Evolutionary conservation across 202 grass and related monocot genomes (phyloP), one percentile per base, ranked within the genome.

Genomic region (Cymbopogon flexuosus): DNA sequence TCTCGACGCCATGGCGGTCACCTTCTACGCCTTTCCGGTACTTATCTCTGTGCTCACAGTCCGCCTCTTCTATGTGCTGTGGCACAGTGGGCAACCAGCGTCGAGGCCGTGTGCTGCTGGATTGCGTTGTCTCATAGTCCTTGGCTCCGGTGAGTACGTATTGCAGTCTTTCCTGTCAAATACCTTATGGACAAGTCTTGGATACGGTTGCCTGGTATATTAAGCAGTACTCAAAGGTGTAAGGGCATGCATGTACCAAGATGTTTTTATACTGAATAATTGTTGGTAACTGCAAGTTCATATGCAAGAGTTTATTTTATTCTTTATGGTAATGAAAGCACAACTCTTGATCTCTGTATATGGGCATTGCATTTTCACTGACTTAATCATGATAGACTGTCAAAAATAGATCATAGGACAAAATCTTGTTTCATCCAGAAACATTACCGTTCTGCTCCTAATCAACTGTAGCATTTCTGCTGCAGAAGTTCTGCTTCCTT

Each of bases 131-230:
- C 85, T 97, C 78, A 79, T 94, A 66, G 68, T 94, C 49, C 91
- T 97, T 9, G 94, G 91, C 4, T 97, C 94, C 18, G 87, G 94
- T 97, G 70, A 84, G 85, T 35, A 27, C 49, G 8, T 62, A 72
- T 34, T 69, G 3, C 23, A 8, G 8, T 57, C n/a, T 57, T 34
- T 49, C 13, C 49, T 42, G 2, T 42, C 34, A 59, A 15, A 74
- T 54, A 8, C 61, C 43, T 67, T 35, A n/a, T 16, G 49, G 13
- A 19, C 27, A 79, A 21, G 64, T 61, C 10, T 43, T 31, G 2
- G 2, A 65, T 31, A 33, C 31, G 2, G 31, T 23, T 42, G 33
- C 80, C 11, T 58, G 62, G 7, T 12, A n/a, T 21, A 60, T 47
- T 3, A 67, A 71, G 29, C 36, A 4, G 37, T 33, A 29, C 3